Conservation (phyloP, 352 stramenopile genomes). For the Phytopythium vexans region DNA sequence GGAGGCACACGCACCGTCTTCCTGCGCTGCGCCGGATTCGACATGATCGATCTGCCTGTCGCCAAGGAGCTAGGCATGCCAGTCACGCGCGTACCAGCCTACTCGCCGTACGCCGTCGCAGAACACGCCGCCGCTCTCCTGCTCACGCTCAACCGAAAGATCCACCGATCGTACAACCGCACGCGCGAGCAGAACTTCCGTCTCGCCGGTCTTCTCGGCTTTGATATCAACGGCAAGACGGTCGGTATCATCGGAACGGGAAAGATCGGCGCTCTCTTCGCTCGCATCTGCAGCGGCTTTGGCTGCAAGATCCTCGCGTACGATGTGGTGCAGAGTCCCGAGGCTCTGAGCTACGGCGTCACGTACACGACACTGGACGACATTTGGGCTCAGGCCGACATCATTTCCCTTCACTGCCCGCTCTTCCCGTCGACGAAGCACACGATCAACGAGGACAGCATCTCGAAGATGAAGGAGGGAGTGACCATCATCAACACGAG, state of each 20-base stretch:
- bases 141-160: slow-evolving; percentile 82
- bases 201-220: slow-evolving; percentile 12
- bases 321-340: slow-evolving; percentile 55
- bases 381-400: slow-evolving; percentile 64
- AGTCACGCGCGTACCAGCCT: slow-evolving; percentile 64
- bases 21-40: slow-evolving; percentile 77
- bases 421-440: slow-evolving; percentile 81
- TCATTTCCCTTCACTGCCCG: slow-evolving; percentile 88
- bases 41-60: slow-evolving; percentile 67
- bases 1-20: slow-evolving; percentile 63
- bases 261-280: slow-evolving; percentile 24
- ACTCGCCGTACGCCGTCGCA: slow-evolving; percentile 76
- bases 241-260: slow-evolving; percentile 45
- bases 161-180: slow-evolving; percentile 71
- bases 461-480: slow-evolving; percentile 85
- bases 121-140: slow-evolving; percentile 77
- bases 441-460: slow-evolving; percentile 76
- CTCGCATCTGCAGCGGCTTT: slow-evolving; percentile 26
- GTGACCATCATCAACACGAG: slow-evolving; percentile 92
- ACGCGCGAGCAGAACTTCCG: slow-evolving; percentile 77
- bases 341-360: slow-evolving; percentile 38
- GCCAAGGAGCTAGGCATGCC: slow-evolving; percentile 60
- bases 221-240: slow-evolving; percentile 11
- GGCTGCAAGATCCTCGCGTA: slow-evolving; percentile 60
- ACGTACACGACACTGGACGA: slow-evolving; percentile 58